Evolutionary conservation across 2,329 filamentous ascomycete genomes (phyloP).

Genomic region (Phyllosticta ampelicida): DNA sequence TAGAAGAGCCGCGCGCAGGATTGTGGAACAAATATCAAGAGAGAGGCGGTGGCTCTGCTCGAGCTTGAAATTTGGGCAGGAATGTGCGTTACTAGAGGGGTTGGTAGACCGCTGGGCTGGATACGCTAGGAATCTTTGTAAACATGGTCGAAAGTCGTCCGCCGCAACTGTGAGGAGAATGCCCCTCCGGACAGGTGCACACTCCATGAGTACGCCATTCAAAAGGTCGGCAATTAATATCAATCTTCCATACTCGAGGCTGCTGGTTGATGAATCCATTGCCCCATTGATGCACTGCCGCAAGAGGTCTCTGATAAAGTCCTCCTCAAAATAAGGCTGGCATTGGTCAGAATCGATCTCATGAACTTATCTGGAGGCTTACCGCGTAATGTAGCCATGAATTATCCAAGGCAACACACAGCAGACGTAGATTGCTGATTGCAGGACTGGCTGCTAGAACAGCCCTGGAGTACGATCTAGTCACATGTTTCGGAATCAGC

Average conservation of each 20-base stretch:
- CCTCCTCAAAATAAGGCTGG: background rate
- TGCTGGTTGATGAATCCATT: background rate
- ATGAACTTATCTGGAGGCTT: background rate
- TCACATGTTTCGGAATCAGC: conserved; percentile 15
- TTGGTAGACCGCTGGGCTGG: background rate
- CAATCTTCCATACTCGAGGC: background rate
- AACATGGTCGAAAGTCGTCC: conserved; percentile 15
- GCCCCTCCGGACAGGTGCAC: conserved; percentile 13
- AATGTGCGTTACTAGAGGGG: background rate
- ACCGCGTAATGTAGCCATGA: conserved; percentile 1
- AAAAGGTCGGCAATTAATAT: background rate
- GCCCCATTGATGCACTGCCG: background rate
- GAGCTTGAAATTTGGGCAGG: conserved; percentile 14
- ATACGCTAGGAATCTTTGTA: conserved; percentile 16
- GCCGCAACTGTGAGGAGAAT: conserved; percentile 20
- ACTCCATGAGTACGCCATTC: background rate
- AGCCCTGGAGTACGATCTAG: conserved; percentile 17
- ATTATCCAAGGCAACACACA: background rate
- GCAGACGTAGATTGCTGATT: background rate
- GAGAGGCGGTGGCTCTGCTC: conserved; percentile 14
- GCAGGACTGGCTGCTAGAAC: conserved; percentile 11
- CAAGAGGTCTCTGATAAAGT: background rate
- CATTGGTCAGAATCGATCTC: background rate
- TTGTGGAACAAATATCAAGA: conserved; percentile 19
- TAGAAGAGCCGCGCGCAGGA: conserved; percentile 19